Percentiles rank a stretch among this genome's conserved stretches.
Evolutionary conservation across 768 basidiomycete species (phyloP).

Genomic region (Panellus pusillus): DNA sequence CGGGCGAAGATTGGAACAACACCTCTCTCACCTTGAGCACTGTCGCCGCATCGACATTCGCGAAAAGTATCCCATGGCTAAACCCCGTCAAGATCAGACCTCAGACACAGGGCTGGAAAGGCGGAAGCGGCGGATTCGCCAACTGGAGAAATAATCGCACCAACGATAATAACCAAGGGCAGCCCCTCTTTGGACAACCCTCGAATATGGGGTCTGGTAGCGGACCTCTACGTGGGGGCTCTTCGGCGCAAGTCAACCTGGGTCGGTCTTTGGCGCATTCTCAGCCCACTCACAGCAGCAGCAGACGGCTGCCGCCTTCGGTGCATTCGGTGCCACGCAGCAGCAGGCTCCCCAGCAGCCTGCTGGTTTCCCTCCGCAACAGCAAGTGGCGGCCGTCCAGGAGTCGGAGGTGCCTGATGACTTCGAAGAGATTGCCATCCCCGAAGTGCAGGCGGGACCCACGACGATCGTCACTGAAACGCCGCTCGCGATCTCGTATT

Average conservation of each 20-base stretch:
- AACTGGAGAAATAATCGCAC: no score
- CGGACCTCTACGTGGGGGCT: no score
- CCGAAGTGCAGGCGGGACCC: conserved; percentile 30
- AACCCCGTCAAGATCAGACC: conserved; percentile 32
- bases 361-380: not conserved
- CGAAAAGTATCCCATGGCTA: conserved; percentile 36
- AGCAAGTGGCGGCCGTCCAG: not conserved
- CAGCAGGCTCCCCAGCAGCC: not conserved
- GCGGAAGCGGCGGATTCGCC: not conserved
- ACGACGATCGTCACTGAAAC: conserved; percentile 51
- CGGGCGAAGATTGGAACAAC: conserved; percentile 62
- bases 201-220: no score
- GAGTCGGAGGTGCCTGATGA: conserved; percentile 23
- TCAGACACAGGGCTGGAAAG: not conserved
- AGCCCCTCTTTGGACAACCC: conserved; percentile 10
- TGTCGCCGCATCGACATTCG: conserved; percentile 35
- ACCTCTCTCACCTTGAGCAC: conserved; percentile 55
- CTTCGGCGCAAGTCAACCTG: no score
- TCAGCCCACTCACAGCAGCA: no score
- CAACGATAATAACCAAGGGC: no score
- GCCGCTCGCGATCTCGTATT: conserved; percentile 51
- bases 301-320: no score
- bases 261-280: no score
- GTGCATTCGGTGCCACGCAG: not conserved
- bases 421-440: conserved; percentile 33